Evolutionary conservation across 805 yeast species (phyloP).

Genomic region (Vanderwaltozyma verrucispora): DNA sequence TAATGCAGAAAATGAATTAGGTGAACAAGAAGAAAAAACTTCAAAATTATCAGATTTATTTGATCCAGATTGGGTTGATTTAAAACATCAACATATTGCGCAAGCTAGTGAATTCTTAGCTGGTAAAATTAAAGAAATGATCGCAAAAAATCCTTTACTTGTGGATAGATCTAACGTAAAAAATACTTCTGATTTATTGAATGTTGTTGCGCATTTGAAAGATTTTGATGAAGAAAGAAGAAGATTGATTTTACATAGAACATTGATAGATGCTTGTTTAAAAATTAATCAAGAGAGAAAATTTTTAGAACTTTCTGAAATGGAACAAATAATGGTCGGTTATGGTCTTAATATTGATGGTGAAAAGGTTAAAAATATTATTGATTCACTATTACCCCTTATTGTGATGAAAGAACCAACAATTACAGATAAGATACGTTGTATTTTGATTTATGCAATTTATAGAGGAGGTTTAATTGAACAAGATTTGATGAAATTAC

Average conservation of each 20-base stretch:
- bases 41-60: constrained; percentile 42
- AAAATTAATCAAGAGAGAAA: constrained; percentile 45
- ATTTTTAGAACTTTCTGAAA: constrained; percentile 64
- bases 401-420: constrained; percentile 41
- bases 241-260: constrained; percentile 48
- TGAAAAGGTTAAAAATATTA: constrained; percentile 44
- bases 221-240: constrained; percentile 61
- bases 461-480: constrained; percentile 75
- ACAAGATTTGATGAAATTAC: constrained; percentile 60
- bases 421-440: constrained; percentile 60
- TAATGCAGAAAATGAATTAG: constrained; percentile 44
- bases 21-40: constrained; percentile 32
- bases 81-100: constrained; percentile 66
- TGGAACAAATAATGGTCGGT: constrained; percentile 76
- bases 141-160: constrained; percentile 63
- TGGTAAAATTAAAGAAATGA: constrained; percentile 50
- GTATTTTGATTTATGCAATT: constrained; percentile 63
- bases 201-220: constrained; percentile 59
- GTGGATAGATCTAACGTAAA: constrained; percentile 57
- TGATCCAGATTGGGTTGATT: constrained; percentile 62
- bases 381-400: constrained; percentile 49
- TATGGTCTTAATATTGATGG: constrained; percentile 65
- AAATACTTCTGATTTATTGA: constrained; percentile 59
- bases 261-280: constrained; percentile 55
- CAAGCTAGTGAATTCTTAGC: constrained; percentile 58